Evolutionary conservation across 345 rosid genomes (phyloP).

Genomic region (Rhizophora apiculata): DNA sequence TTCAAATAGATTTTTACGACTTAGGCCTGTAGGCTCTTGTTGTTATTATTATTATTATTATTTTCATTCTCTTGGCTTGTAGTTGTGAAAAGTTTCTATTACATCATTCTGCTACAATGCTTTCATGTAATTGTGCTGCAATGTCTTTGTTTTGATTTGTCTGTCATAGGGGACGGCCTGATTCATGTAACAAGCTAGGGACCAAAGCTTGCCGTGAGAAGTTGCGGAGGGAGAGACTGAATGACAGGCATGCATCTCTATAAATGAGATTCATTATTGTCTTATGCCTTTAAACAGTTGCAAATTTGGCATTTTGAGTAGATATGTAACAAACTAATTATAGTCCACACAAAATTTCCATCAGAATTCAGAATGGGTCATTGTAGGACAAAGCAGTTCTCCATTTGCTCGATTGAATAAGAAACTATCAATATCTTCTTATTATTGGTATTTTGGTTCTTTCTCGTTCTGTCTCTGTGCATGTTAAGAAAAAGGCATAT

Average conservation of each 20-base stretch:
- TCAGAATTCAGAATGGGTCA: too few relatives aligned
- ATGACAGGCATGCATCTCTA: conserved; percentile 25
- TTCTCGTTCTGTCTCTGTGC: neutral
- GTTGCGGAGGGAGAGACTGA: conserved; percentile 31
- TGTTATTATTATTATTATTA: too few relatives aligned
- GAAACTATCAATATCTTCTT: neutral
- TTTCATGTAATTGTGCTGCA: neutral
- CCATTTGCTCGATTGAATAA: too few relatives aligned
- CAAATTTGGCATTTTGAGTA: neutral
- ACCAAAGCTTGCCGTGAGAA: conserved; percentile 33
- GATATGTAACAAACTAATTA: neutral
- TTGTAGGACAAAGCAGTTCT: too few relatives aligned
- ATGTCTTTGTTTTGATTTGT: neutral
- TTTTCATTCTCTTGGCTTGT: too few relatives aligned
- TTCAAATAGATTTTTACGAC: too few relatives aligned
- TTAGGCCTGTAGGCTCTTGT: too few relatives aligned
- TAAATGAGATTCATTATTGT: neutral
- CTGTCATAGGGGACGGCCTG: conserved; percentile 20
- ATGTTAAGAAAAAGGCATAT: neutral
- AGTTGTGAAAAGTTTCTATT: too few relatives aligned
- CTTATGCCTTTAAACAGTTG: neutral
- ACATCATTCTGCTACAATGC: neutral
- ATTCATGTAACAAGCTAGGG: conserved; percentile 20
- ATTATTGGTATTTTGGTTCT: neutral
- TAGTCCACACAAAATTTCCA: too few relatives aligned